Evolutionary conservation across 2,329 filamentous ascomycete genomes (phyloP).

Genomic region (Talaromyces sp.): DNA sequence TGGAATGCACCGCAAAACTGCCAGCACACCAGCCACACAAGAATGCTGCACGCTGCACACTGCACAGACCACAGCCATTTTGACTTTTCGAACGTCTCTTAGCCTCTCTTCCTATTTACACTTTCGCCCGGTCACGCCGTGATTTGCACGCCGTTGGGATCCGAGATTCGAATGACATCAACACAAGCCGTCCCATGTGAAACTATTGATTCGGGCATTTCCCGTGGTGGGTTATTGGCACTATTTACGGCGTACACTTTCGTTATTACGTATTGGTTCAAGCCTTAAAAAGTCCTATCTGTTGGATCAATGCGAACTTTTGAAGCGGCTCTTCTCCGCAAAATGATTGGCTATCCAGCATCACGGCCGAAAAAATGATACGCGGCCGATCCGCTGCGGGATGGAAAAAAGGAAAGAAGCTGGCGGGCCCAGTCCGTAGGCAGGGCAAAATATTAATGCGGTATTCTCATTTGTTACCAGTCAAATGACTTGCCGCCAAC

Average conservation of each 20-base stretch:
- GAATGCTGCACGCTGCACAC: background rate
- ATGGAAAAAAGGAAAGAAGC: background rate
- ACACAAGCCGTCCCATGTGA: background rate
- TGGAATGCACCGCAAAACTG: background rate
- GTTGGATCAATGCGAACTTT: too few relatives aligned
- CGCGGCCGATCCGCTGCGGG: background rate
- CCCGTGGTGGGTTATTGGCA: background rate
- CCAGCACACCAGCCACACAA: too few relatives aligned
- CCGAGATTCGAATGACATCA: background rate
- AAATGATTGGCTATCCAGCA: background rate
- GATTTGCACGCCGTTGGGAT: too few relatives aligned
- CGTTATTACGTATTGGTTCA: too few relatives aligned
- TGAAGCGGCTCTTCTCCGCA: background rate
- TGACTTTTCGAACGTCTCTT: too few relatives aligned
- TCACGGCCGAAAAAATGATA: background rate
- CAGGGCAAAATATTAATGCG: background rate
- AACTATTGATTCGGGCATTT: constrained; percentile 8
- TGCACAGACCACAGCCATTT: background rate
- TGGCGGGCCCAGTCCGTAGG: background rate
- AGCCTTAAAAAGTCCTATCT: background rate
- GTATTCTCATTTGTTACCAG: background rate
- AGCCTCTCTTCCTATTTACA: background rate
- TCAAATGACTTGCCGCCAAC: background rate
- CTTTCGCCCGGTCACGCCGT: too few relatives aligned
- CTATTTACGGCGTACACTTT: background rate